These are phyloP conservation scores for Colletotrichum horii DNA, from an alignment of 2,329 filamentous ascomycete genomes.

Conservation along the genomic window DNA sequence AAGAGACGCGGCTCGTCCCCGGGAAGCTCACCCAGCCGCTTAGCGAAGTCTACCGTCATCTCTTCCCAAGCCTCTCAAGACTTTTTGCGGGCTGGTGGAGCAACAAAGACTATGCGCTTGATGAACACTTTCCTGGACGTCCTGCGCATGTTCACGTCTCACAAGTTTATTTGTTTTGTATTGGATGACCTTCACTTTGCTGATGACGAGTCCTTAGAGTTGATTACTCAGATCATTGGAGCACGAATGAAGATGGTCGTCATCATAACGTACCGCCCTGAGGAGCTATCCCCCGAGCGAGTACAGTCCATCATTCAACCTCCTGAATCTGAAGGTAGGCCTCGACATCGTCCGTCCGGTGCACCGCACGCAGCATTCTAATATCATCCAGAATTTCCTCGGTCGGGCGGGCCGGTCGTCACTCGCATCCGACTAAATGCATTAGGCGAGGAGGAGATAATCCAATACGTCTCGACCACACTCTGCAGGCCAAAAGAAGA, in stretches of 20 bases:
- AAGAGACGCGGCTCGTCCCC: constrained; percentile 57
- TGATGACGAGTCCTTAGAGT: constrained; percentile 83
- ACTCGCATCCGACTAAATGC: constrained; percentile 77
- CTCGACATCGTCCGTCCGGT: neutral
- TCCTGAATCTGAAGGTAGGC: constrained; percentile 56
- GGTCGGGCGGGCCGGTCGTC: constrained; percentile 56
- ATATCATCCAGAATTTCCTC: constrained; percentile 43
- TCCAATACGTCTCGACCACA: constrained; percentile 82
- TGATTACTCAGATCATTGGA: constrained; percentile 81
- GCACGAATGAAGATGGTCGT: constrained; percentile 82
- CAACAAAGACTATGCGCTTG: constrained; percentile 73
- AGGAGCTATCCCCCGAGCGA: constrained; percentile 64
- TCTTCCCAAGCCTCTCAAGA: constrained; percentile 62
- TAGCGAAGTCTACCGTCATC: constrained; percentile 36
- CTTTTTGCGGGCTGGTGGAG: constrained; percentile 61
- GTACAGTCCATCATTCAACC: constrained; percentile 61
- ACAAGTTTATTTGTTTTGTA: constrained; percentile 88
- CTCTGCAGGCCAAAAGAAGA: constrained; percentile 77
- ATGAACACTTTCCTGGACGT: constrained; percentile 91
- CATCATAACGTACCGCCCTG: constrained; percentile 76
- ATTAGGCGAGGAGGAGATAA: constrained; percentile 79
- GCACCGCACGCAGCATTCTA: constrained; percentile 25
- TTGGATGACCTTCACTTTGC: constrained; percentile 91
- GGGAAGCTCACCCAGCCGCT: constrained; percentile 43
- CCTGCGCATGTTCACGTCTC: constrained; percentile 77